These are phyloP conservation scores for Mycena latifolia DNA, from an alignment of 768 basidiomycete genomes.

Conservation along the genomic window DNA sequence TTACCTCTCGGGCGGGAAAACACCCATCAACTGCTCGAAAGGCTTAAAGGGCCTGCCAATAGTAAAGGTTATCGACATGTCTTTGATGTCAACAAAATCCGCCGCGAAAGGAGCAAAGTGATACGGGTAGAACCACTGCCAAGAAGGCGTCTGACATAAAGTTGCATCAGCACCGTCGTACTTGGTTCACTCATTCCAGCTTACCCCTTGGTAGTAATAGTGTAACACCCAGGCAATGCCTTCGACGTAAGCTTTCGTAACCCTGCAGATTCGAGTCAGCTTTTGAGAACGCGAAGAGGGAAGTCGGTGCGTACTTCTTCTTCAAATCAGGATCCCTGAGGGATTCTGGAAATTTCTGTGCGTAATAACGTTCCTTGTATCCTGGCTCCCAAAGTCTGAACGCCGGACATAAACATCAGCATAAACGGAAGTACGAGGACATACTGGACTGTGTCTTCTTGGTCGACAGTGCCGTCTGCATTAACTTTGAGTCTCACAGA, in stretches of 20 bases:
- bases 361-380: slow-evolving; percentile 95
- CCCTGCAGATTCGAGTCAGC: slow-evolving; percentile 53
- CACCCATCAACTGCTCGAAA: slow-evolving; percentile 98
- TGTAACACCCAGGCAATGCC: slow-evolving; percentile 96
- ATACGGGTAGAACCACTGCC: slow-evolving; percentile 99
- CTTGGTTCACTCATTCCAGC: slow-evolving; percentile 37
- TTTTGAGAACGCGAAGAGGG: not conserved
- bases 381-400: slow-evolving; percentile 94
- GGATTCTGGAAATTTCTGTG: slow-evolving; percentile 89
- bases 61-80: slow-evolving; percentile 85
- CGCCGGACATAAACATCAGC: slow-evolving; percentile 23
- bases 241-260: slow-evolving; percentile 90
- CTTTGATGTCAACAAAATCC: slow-evolving; percentile 86
- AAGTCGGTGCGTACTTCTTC: slow-evolving; percentile 67
- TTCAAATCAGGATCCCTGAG: slow-evolving; percentile 78
- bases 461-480: slow-evolving; percentile 93
- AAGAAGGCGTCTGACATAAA: slow-evolving; percentile 80
- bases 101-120: slow-evolving; percentile 99
- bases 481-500: slow-evolving; percentile 80
- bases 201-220: slow-evolving; percentile 98
- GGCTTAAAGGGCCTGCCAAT: slow-evolving; percentile 93
- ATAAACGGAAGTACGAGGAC: slow-evolving; percentile 43
- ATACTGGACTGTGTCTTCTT: slow-evolving; percentile 93
- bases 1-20: slow-evolving; percentile 94
- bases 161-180: slow-evolving; percentile 29